phyloP scores from a whole-genome alignment of 768 basidiomycete genomes.

The Amyloporia xantha region DNA sequence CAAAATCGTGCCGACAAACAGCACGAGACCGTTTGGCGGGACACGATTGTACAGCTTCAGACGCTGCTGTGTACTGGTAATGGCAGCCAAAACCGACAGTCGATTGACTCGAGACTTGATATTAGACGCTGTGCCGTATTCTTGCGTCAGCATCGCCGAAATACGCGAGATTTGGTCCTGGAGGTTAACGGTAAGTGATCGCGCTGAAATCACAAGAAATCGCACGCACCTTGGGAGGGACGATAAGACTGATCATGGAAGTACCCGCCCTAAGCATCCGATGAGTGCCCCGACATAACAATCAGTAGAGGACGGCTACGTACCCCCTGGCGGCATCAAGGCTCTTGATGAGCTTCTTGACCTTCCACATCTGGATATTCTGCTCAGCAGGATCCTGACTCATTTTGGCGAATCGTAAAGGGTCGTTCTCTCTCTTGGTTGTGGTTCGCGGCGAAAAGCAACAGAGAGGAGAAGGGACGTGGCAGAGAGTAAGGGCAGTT shows the following conservation, averaged over 20 bases:
- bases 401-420: slow-evolving; percentile 42
- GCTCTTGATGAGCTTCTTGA: slow-evolving; percentile 98
- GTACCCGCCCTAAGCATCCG: slow-evolving; percentile 70
- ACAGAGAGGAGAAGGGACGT: slow-evolving; percentile 3
- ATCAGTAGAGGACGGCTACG: slow-evolving; percentile 12
- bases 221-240: slow-evolving; percentile 77
- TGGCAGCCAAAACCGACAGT: slow-evolving; percentile 94
- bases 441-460: slow-evolving; percentile 1
- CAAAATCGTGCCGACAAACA: slow-evolving; percentile 96
- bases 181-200: slow-evolving; percentile 11
- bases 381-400: slow-evolving; percentile 85
- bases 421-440: neutral
- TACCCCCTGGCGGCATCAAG: slow-evolving; percentile 91
- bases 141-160: slow-evolving; percentile 94
- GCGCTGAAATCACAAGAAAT: slow-evolving; percentile 3
- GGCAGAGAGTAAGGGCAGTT: neutral
- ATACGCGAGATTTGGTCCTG: slow-evolving; percentile 93
- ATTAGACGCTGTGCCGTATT: slow-evolving; percentile 98
- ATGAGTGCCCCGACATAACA: slow-evolving; percentile 15
- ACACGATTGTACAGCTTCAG: slow-evolving; percentile 96
- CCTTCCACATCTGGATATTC: slow-evolving; percentile 97
- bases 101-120: slow-evolving; percentile 99
- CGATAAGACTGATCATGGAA: slow-evolving; percentile 97
- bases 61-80: slow-evolving; percentile 96
- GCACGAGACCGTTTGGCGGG: slow-evolving; percentile 92